A percentile compares a stretch with the other conserved stretches of the same genome.
These are phyloP conservation scores for Cladophialophora yegresii DNA, from an alignment of 2,329 filamentous ascomycete genomes.

Conservation along the genomic window DNA sequence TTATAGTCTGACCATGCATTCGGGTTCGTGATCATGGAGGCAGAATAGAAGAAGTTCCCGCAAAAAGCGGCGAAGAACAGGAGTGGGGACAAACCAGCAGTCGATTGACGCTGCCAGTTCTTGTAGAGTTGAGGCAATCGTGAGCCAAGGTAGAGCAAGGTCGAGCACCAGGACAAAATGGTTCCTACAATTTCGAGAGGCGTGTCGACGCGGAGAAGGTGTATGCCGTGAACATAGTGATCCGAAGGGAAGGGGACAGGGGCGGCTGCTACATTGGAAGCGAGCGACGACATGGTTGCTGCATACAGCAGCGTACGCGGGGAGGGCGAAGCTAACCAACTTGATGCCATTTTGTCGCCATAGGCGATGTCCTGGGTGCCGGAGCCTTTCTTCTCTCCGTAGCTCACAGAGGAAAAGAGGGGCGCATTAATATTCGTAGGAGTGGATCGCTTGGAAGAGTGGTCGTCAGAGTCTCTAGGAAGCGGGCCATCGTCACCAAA, in stretches of 20 bases:
- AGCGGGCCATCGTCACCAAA: constrained; percentile 30
- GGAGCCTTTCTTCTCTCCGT: constrained; percentile 33
- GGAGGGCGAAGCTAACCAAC: constrained; percentile 39
- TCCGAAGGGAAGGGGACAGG: constrained; percentile 28
- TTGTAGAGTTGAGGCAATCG: constrained; percentile 67
- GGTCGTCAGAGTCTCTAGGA: constrained; percentile 17
- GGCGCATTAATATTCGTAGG: constrained; percentile 26
- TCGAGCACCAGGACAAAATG: constrained; percentile 59
- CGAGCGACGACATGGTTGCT: constrained; percentile 49
- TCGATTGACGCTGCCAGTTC: constrained; percentile 64
- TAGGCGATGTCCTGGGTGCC: constrained; percentile 7
- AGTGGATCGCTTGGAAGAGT: constrained; percentile 22
- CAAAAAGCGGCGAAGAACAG: constrained; percentile 68
- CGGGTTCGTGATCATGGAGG: constrained; percentile 64
- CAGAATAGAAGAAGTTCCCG: constrained; percentile 68
- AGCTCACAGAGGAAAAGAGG: constrained; percentile 31
- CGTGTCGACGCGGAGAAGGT: constrained; percentile 38
- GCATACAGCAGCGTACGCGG: constrained; percentile 50
- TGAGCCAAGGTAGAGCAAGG: constrained; percentile 60
- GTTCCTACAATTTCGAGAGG: constrained; percentile 51
- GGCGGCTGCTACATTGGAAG: constrained; percentile 48
- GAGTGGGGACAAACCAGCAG: constrained; percentile 62
- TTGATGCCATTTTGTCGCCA: constrained; percentile 23
- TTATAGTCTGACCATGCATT: constrained; percentile 61
- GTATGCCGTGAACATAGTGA: constrained; percentile 32